phyloP scores from a whole-genome alignment of 768 basidiomycete genomes.

The Hypsizygus marmoreus region DNA sequence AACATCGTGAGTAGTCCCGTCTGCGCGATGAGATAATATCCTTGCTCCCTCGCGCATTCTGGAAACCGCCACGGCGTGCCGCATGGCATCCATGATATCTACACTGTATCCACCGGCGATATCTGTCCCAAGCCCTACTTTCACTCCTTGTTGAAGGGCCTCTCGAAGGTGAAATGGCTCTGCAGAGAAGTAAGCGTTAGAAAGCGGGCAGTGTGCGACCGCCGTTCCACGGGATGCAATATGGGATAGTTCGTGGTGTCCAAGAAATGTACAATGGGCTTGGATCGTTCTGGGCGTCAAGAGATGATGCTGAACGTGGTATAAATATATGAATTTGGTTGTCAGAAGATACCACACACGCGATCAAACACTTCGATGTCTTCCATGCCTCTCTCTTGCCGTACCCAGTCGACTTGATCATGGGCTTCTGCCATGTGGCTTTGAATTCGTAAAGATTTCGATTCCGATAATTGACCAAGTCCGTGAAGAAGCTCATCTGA shows the following conservation, averaged over 20 bases:
- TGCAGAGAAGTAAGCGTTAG: conserved; percentile 85
- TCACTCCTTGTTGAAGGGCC: conserved; percentile 62
- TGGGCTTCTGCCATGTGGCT: conserved; percentile 83
- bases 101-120: conserved; percentile 84
- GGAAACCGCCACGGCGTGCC: conserved; percentile 73
- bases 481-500: conserved; percentile 67
- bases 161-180: conserved; percentile 70
- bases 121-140: conserved; percentile 83
- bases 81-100: conserved; percentile 80
- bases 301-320: conserved; percentile 48
- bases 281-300: conserved; percentile 70
- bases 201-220: conserved; percentile 87
- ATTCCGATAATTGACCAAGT: conserved; percentile 55
- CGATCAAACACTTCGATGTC: conserved; percentile 79
- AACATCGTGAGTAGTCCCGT: conserved; percentile 4
- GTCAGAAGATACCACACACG: conserved; percentile 38
- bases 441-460: conserved; percentile 58
- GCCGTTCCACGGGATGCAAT: conserved; percentile 55
- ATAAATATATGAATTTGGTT: background rate
- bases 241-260: conserved; percentile 47
- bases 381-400: conserved; percentile 53
- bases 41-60: conserved; percentile 62
- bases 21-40: conserved; percentile 23
- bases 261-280: conserved; percentile 88
- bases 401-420: conserved; percentile 77